Conservation (phyloP, 352 stramenopile genomes). For the Pythium vanterpoolii region DNA sequence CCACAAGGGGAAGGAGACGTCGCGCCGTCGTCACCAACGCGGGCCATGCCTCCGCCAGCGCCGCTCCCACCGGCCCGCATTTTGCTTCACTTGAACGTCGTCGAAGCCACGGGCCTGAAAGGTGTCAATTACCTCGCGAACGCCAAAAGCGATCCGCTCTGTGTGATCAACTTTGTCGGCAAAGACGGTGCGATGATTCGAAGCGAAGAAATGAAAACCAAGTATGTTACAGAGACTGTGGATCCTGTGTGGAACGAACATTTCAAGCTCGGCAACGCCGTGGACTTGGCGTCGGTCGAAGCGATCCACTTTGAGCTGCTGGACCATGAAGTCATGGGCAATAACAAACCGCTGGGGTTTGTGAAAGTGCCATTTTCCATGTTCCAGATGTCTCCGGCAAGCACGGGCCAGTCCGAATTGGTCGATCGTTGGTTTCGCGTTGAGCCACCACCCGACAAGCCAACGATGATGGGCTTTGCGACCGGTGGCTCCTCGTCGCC, state of each 20-base stretch:
- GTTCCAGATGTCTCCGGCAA: constrained; percentile 66
- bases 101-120: constrained; percentile 47
- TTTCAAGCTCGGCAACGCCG: constrained; percentile 42
- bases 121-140: constrained; percentile 42
- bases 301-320: constrained; percentile 57
- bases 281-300: constrained; percentile 53
- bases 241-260: constrained; percentile 54
- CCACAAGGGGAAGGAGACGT: background rate
- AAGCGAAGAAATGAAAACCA: constrained; percentile 54
- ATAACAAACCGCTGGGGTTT: constrained; percentile 52
- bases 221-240: constrained; percentile 43
- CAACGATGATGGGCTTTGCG: constrained; percentile 8
- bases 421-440: constrained; percentile 70
- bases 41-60: constrained; percentile 10
- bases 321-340: constrained; percentile 55
- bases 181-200: constrained; percentile 53
- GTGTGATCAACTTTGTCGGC: constrained; percentile 56
- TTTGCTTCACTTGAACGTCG: constrained; percentile 48
- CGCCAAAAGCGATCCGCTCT: constrained; percentile 72
- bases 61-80: constrained; percentile 27
- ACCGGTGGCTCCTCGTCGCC: constrained; percentile 25
- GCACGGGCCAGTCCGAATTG: constrained; percentile 46
- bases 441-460: constrained; percentile 33
- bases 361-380: constrained; percentile 52
- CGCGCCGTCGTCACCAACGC: background rate